Evolutionary conservation across 2,329 filamentous ascomycete species (phyloP).

Genomic region (Mycogone perniciosa): DNA sequence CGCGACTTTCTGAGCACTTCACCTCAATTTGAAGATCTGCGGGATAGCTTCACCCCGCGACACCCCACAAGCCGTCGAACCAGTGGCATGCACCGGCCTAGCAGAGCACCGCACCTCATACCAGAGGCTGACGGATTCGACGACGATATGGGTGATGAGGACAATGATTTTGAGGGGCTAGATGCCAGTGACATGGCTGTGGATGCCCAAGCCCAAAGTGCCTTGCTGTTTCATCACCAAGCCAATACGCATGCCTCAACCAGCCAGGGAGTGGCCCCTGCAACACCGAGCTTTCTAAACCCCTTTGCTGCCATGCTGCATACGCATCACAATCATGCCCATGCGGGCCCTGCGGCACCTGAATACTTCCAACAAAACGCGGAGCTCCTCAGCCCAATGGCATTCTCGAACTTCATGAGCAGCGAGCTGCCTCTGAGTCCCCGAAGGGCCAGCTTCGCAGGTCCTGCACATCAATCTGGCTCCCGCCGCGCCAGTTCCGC

Average conservation of each 20-base stretch:
- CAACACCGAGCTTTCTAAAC: too few species aligned
- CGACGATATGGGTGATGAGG: slow-evolving; percentile 39
- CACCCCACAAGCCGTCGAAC: slow-evolving; percentile 9
- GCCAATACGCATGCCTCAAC: slow-evolving; percentile 20
- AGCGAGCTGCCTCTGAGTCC: slow-evolving; percentile 19
- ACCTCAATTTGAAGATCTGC: slow-evolving; percentile 40
- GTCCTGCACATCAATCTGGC: slow-evolving; percentile 18
- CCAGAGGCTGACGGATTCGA: slow-evolving; percentile 32
- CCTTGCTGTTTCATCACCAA: slow-evolving; percentile 16
- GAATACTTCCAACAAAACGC: not conserved
- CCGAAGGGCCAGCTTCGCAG: slow-evolving; percentile 26
- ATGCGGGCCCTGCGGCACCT: not conserved
- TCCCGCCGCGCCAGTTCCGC: slow-evolving; percentile 19
- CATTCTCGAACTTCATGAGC: slow-evolving; percentile 20
- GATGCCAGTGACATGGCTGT: slow-evolving; percentile 35
- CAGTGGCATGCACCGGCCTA: slow-evolving; percentile 13
- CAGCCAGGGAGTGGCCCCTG: slow-evolving; percentile 1
- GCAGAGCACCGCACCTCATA: slow-evolving; percentile 16
- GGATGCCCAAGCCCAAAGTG: slow-evolving; percentile 26
- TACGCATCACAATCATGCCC: not conserved
- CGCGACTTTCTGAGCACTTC: slow-evolving; percentile 68
- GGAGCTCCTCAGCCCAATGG: not conserved
- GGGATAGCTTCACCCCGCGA: slow-evolving; percentile 25
- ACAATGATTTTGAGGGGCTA: slow-evolving; percentile 37
- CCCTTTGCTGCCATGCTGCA: not conserved